phyloP scores from a whole-genome alignment of 2,329 filamentous ascomycete species.

The Diaporthe velutina region DNA sequence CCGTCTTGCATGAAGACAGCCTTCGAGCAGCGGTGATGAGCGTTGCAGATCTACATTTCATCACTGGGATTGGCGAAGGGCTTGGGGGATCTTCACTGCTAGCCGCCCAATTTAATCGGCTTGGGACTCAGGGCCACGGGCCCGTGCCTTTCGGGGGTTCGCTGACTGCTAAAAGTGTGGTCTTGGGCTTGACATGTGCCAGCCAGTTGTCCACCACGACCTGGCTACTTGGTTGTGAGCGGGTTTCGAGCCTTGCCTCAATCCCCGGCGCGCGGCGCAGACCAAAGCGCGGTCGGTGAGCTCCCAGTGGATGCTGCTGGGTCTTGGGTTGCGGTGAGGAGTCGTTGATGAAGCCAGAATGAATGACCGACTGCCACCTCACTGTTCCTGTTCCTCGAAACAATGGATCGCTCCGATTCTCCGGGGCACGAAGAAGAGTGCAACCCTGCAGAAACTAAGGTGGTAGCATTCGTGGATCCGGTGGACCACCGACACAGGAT shows the following conservation, averaged over 20 bases:
- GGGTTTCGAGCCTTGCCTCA: not conserved
- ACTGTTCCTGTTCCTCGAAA: constrained; percentile 21
- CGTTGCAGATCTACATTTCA: constrained; percentile 31
- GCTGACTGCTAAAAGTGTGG: not conserved
- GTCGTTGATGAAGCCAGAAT: constrained; percentile 22
- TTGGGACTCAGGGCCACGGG: constrained; percentile 4
- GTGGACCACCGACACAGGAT: constrained; percentile 10
- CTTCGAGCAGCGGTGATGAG: constrained; percentile 22
- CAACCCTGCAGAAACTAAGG: constrained; percentile 28
- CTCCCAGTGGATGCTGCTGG: constrained; percentile 16
- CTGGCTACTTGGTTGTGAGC: not conserved
- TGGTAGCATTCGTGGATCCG: constrained; percentile 19
- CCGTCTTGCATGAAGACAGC: constrained; percentile 20
- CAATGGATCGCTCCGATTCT: constrained; percentile 22
- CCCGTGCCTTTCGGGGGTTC: constrained; percentile 13
- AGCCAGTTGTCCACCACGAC: not conserved
- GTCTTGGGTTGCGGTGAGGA: constrained; percentile 29
- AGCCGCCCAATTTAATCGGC: constrained; percentile 10
- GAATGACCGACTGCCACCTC: constrained; percentile 24
- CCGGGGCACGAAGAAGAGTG: constrained; percentile 17
- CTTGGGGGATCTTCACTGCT: constrained; percentile 26
- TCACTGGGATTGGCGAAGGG: constrained; percentile 24
- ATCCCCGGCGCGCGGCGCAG: not conserved
- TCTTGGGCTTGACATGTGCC: constrained; percentile 25
- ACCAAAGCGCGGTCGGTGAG: constrained; percentile 25